Base-by-base conservation (phyloP, 2,329 filamentous ascomycete species). In the Bipolaris sorokiniana region DNA sequence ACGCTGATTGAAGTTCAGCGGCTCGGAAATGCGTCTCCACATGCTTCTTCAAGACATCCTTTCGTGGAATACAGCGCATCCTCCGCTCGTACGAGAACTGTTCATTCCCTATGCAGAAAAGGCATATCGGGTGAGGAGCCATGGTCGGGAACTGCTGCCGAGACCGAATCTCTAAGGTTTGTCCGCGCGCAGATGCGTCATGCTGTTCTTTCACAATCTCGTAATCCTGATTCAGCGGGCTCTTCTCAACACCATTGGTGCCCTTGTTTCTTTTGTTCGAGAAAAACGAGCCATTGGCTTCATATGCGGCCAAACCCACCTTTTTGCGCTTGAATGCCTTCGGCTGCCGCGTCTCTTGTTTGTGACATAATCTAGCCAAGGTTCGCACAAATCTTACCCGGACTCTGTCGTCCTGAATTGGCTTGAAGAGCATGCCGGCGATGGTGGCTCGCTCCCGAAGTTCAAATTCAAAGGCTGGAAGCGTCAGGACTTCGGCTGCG, bases 351-450 rank as follows among this genome's bases (percentile, higher is more conserved):
- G 56, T 66, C 38, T 66, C 60, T 62, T 63, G 54, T 51, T 49
- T 50, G 11, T 49, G 20, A 48, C 57, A 56, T 33, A 66, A 51
- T 50, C 33, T 49, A 54, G 53, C 54, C 31, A 66, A 55, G 46
- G 59, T 54, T 42, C 38, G 40, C 23, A 66, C 38, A 53, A 61
- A 64, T 49, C 47, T 51, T 40, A 62, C 51, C 48, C 54, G 47
- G 36, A 48, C 49, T 40, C 54, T 59, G 20, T 64, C 41, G 40
- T 61, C 48, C 46, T 61, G 10, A 48, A 63, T 48, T n/a, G 56
- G 59, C 47, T 64, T 60, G 42, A 66, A 66, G 46, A 66, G 59
- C 47, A 64, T 64, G 20, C 50, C 45, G 16, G 64, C 59, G 31
- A 63, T 54, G 20, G 48, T 59, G 6, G 50, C 62, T 31, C 58